Evolutionary conservation across 1,284 basidiomycete species (phyloP).

Genomic region (Tilletia indica): DNA sequence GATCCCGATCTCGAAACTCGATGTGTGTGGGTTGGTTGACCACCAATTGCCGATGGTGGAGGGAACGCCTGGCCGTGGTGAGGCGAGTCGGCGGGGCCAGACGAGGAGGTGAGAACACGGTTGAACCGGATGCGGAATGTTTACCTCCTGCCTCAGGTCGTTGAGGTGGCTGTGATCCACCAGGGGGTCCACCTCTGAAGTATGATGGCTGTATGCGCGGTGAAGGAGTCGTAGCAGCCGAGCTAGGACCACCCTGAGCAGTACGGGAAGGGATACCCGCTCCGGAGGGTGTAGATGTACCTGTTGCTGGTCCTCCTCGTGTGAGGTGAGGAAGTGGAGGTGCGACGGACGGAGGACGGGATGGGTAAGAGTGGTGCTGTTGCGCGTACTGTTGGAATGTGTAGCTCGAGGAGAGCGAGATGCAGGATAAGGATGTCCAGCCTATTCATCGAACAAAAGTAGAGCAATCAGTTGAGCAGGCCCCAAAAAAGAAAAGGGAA

Average conservation of each 20-base stretch:
- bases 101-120: no score
- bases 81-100: background rate
- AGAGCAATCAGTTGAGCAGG: background rate
- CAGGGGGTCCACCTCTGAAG: background rate
- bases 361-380: constrained; percentile 1
- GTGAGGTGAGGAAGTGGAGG: background rate
- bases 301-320: background rate
- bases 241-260: background rate
- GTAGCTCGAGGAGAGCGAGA: background rate
- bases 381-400: background rate
- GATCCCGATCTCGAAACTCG: background rate
- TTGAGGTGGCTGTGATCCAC: no score
- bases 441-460: background rate
- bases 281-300: no score
- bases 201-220: constrained; percentile 13
- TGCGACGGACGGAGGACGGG: background rate
- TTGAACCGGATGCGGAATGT: no score
- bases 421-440: background rate
- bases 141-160: no score
- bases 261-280: no score
- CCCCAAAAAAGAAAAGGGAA: background rate
- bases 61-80: background rate
- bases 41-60: background rate
- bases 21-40: no score
- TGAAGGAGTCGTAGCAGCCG: constrained; percentile 1